Base-by-base conservation (phyloP, 805 yeast genomes). In the Metschnikowia drakensbergensis region DNA sequence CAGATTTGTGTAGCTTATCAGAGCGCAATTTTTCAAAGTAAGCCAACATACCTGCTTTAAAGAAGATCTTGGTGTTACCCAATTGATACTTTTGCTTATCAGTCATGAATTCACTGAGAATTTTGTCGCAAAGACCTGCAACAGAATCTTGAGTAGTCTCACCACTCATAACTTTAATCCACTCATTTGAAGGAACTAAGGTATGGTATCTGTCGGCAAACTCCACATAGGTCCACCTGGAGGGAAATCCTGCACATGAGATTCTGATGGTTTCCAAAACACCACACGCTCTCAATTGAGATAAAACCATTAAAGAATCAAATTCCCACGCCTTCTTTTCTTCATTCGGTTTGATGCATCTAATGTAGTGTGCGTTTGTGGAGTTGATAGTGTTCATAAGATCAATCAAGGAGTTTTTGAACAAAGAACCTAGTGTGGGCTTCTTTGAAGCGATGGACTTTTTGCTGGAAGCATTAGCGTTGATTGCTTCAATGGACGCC, bases 251-350 rank as follows among this genome's bases (percentile, higher is more conserved):
- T 44, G 96, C 97, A 71, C 97, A 91, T 1, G 97, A 91, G 42
- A 92, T 92, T 61, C 96, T 77, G 63, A 92, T 92, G 1, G 99
- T 94, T 66, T 94, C 99, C 58, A 92, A 75, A 41, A 92, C 98
- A 85, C 99, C 99, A 76, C 99, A 92, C 5, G 99, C 99, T 65
- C 99, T 81, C 54, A 92, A 77, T 68, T 92, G 99, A 5, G 96
- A 85, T 52, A 94, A 76, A 10, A 92, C 98, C 97, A 92, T 91
- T 37, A 90, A 78, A 11, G 96, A 89, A 62, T 90, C 96, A 68
- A 92, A 92, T 65, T 84, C 86, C 98, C 99, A 92, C 1, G 98
- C 96, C 52, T 82, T 84, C 68, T 94, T 92, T 54, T 83, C 84
- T 61, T 90, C 97, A 66, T 92, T 92, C 5, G 99, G 98, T 68